phyloP scores from a whole-genome alignment of 352 stramenopile genomes.

The Globisporangium nodosum region DNA sequence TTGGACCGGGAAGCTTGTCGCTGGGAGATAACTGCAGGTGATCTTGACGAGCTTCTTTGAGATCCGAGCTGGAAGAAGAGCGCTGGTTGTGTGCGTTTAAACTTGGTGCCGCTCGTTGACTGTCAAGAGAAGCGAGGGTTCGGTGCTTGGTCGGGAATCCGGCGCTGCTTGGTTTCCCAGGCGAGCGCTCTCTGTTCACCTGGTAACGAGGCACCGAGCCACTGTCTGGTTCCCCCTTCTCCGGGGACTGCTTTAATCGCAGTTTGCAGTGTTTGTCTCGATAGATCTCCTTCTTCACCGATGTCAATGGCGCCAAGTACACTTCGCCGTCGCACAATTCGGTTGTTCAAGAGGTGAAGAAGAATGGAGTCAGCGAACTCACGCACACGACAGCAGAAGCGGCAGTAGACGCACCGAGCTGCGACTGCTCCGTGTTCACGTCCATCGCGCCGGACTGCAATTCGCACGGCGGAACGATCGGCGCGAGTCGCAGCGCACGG shows the following conservation, averaged over 20 bases:
- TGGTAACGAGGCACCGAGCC: neutral
- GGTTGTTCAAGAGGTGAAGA: neutral
- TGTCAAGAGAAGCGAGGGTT: conserved; percentile 2
- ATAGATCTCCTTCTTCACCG: conserved; percentile 36
- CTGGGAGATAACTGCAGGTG: neutral
- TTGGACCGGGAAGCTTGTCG: neutral
- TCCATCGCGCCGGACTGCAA: conserved; percentile 17
- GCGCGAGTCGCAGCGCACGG: conserved; percentile 6
- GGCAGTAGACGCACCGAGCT: conserved; percentile 20
- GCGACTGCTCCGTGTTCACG: conserved; percentile 22
- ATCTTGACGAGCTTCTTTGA: neutral
- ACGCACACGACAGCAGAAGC: neutral
- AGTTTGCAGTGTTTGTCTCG: conserved; percentile 25
- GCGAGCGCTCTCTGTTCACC: neutral
- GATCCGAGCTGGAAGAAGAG: neutral
- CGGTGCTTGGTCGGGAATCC: conserved; percentile 4
- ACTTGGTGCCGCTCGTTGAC: neutral
- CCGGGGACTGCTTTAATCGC: neutral
- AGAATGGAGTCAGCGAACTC: neutral
- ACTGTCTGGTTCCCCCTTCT: conserved; percentile 1
- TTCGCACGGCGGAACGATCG: conserved; percentile 21
- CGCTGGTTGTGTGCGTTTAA: neutral
- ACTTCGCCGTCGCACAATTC: conserved; percentile 12
- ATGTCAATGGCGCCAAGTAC: conserved; percentile 30
- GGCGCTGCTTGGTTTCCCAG: neutral